Conservation (phyloP, 2,329 filamentous ascomycete species). For the Phialophora macrospora region DNA sequence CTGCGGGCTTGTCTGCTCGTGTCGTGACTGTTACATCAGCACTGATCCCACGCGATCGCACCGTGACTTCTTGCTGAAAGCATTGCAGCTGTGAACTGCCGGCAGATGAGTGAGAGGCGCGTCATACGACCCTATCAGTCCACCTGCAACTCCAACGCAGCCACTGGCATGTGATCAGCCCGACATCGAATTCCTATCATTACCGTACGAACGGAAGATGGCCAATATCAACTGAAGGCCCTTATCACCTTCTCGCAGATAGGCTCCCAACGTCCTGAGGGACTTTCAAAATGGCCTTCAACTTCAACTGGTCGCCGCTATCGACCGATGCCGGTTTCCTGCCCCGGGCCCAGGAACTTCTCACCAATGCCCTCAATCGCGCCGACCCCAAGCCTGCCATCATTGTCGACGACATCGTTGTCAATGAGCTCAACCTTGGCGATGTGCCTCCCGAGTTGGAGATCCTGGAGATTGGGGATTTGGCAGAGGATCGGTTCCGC, state of each 20-base stretch:
- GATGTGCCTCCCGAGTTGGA: slow-evolving; percentile 93
- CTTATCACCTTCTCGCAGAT: not conserved
- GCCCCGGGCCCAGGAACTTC: slow-evolving; percentile 86
- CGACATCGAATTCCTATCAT: slow-evolving; percentile 4
- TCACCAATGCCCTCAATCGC: slow-evolving; percentile 95
- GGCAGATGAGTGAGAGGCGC: not conserved
- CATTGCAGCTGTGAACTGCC: slow-evolving; percentile 2
- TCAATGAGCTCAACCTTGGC: slow-evolving; percentile 95
- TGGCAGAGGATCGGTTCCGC: slow-evolving; percentile 94
- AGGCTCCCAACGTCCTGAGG: not conserved
- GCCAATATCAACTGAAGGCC: not conserved
- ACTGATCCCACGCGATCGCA: not conserved
- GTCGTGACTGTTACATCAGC: not conserved
- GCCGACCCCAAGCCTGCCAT: slow-evolving; percentile 98
- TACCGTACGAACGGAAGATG: slow-evolving; percentile 1
- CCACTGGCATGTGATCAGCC: slow-evolving; percentile 23
- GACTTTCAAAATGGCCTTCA: slow-evolving; percentile 82
- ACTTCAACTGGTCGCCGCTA: slow-evolving; percentile 99
- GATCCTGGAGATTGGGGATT: slow-evolving; percentile 95
- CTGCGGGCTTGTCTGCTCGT: not conserved
- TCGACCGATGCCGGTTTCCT: slow-evolving; percentile 93
- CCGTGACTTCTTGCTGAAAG: not conserved
- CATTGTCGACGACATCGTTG: slow-evolving; percentile 91
- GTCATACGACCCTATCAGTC: slow-evolving; percentile 28
- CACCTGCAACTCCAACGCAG: slow-evolving; percentile 17